Base-by-base conservation (phyloP, 2,329 filamentous ascomycete species). In the Purpureocillium lavendulum region DNA sequence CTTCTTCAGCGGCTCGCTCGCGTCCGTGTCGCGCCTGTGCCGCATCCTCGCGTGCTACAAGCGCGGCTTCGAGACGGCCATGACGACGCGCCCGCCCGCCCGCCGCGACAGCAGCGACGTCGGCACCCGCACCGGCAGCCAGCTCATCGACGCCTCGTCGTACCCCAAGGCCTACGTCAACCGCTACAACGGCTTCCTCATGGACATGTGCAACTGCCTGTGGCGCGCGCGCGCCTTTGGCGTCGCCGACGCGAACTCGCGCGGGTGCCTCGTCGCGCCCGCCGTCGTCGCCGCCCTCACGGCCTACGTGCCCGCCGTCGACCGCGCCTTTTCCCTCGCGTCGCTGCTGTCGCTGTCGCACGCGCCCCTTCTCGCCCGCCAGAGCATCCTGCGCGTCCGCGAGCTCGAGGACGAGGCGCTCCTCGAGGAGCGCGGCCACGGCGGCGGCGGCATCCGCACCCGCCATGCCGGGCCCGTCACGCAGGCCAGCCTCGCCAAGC, bases 161-260 rank as follows among this genome's bases (percentile, higher is more conserved):
- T 82, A 81, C 45, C 69, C 77, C 21, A 68, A 74, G 32, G 62
- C 68, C 26, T 75, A 82, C 40, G 75, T 87, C 31, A 75, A 78
- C 46, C 64, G 73, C 17, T 89, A 92, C 64, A 94, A 94, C 56
- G 82, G 82, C 16, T 88, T 84, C 56, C 72, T 94, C 26, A 89
- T 92, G 78, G 87, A 94, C 55, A 73, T 88, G 26, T 89, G 86
- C 66, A 94, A 94, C 55, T 78, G 84, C 37, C 59, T 92, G 35
- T 94, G 87, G 87, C 76, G 86, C 8, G 75, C 77, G 16, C 76
- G 81, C 11, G 87, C 82, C 1, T 82, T 94, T 43, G 77, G 77
- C 42, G 64, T 65, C 11, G 65, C 67, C 2, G 84, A 90, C 47
- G 63, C 71, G n/a, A 80, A 80, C 50, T 69, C 77, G 2, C 67